These are phyloP conservation scores for Stygiomarasmius scandens DNA, from an alignment of 1,284 basidiomycete genomes.

Conservation along the genomic window DNA sequence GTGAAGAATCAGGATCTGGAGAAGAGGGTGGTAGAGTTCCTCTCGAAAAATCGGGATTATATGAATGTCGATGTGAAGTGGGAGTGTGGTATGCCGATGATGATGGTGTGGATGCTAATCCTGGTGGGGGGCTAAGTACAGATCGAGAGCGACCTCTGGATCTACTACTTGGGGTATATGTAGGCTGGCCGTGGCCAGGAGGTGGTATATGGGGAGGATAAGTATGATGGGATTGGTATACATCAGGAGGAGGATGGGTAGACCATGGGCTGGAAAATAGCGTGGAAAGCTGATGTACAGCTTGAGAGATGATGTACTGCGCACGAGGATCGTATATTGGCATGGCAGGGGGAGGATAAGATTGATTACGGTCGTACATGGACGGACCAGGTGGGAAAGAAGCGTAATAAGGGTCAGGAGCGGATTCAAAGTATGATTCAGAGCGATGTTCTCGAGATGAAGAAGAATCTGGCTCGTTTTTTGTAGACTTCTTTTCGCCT, in stretches of 20 bases:
- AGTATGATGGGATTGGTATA: constrained; percentile 9
- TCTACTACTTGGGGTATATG: constrained; percentile 32
- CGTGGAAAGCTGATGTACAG: constrained; percentile 32
- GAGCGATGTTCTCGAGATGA: not conserved
- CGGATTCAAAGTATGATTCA: not conserved
- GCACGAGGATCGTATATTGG: constrained; percentile 22
- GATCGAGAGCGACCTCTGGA: not conserved
- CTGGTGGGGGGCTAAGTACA: not conserved
- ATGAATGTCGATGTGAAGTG: constrained; percentile 37
- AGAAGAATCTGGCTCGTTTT: not conserved
- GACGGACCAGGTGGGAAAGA: constrained; percentile 21
- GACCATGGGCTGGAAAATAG: constrained; percentile 24
- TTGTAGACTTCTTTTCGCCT: not conserved
- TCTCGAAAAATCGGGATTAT: constrained; percentile 43
- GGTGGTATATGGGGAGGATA: constrained; percentile 5
- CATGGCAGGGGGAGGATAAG: constrained; percentile 13
- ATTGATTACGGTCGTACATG: constrained; percentile 5
- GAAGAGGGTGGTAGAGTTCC: constrained; percentile 51
- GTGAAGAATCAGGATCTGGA: constrained; percentile 37
- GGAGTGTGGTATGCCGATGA: constrained; percentile 37
- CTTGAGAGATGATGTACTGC: constrained; percentile 36
- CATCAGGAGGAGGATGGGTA: constrained; percentile 22
- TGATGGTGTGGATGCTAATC: constrained; percentile 15
- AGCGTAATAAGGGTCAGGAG: constrained; percentile 10
- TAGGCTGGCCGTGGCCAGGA: constrained; percentile 13